A percentile compares a stretch with the other conserved stretches of the same genome.
These are phyloP conservation scores for Claviceps arundinis DNA, from an alignment of 2,329 filamentous ascomycete species.

Conservation along the genomic window DNA sequence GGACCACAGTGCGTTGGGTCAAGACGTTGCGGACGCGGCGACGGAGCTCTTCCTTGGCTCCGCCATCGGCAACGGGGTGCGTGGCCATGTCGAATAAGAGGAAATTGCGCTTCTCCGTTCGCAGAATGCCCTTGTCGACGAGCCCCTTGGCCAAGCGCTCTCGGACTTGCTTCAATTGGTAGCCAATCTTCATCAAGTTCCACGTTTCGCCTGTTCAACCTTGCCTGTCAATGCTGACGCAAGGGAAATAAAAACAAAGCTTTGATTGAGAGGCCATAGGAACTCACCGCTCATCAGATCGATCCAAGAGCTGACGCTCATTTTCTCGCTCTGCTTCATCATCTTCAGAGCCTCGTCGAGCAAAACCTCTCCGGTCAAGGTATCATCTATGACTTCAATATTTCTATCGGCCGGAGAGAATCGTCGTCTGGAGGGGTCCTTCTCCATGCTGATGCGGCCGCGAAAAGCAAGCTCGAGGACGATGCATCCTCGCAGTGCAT, in stretches of 20 bases:
- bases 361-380: constrained; percentile 89
- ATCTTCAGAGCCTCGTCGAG: constrained; percentile 97
- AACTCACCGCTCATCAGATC: constrained; percentile 89
- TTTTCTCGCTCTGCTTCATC: constrained; percentile 99
- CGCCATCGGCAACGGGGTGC: constrained; percentile 89
- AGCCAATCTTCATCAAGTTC: constrained; percentile 99
- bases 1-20: constrained; percentile 84
- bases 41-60: constrained; percentile 94
- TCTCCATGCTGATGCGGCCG: constrained; percentile 96
- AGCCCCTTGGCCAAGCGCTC: constrained; percentile 94
- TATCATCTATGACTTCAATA: constrained; percentile 96
- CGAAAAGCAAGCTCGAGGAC: constrained; percentile 95
- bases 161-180: constrained; percentile 97
- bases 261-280: neutral
- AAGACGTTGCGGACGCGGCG: constrained; percentile 84
- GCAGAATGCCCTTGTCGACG: constrained; percentile 95
- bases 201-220: constrained; percentile 72
- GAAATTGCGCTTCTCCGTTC: constrained; percentile 98
- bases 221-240: neutral
- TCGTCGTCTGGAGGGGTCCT: constrained; percentile 79
- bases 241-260: neutral
- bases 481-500: constrained; percentile 92
- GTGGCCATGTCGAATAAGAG: constrained; percentile 99
- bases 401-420: constrained; percentile 86
- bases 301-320: constrained; percentile 99